Conservation (phyloP, 352 stramenopile species). For the Phytophthora brassicae region DNA sequence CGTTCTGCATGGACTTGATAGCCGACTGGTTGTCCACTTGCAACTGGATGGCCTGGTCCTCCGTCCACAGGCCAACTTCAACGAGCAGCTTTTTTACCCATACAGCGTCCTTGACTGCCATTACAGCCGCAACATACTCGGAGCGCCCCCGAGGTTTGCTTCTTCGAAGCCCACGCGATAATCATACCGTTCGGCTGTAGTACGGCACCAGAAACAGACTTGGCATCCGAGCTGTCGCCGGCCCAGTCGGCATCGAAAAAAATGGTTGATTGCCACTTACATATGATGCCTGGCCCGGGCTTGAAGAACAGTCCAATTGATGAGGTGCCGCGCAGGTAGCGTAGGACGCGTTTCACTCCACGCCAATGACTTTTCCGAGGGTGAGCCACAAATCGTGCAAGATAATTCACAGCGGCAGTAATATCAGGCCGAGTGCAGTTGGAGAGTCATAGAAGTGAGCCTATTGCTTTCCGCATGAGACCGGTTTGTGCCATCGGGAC, state of each 20-base stretch:
- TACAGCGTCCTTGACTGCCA: not conserved
- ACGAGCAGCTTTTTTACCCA: not conserved
- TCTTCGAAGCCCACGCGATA: not conserved
- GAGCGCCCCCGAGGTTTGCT: not conserved
- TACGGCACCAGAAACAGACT: not conserved
- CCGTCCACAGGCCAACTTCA: not conserved
- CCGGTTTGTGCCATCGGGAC: not conserved
- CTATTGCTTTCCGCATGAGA: not conserved
- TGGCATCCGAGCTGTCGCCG: too few species aligned
- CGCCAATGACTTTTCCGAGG: not conserved
- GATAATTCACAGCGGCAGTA: constrained; percentile 1
- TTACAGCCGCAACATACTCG: not conserved
- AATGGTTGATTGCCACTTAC: not conserved
- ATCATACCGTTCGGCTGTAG: not conserved
- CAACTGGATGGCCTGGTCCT: not conserved
- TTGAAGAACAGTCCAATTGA: not conserved
- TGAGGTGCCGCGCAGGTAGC: not conserved
- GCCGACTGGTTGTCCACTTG: not conserved
- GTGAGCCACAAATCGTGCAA: not conserved
- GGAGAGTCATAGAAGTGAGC: not conserved
- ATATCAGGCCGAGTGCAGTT: constrained; percentile 3
- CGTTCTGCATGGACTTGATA: not conserved
- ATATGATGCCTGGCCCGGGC: not conserved
- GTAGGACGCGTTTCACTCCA: not conserved
- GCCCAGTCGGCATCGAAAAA: constrained; percentile 1